Base-by-base conservation (phyloP, 805 yeast species). In the Candida coleopterorum region DNA sequence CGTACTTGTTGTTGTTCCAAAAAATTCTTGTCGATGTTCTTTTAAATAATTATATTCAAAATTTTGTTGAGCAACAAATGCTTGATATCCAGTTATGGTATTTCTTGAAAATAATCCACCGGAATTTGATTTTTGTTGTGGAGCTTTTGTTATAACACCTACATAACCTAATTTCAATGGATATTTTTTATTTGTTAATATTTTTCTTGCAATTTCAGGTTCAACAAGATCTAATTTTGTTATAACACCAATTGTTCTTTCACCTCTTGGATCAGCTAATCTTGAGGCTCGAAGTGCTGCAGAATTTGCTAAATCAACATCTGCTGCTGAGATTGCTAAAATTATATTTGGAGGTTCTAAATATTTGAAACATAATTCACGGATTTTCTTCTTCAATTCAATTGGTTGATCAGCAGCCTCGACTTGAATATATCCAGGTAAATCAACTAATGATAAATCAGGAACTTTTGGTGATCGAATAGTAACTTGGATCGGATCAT, bases 101-200 rank as follows among this genome's bases (percentile, higher is more conserved):
- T 64, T 65, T 43, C 81, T 67, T 14, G 62, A 50, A 58, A 80
- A 80, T 10, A 83, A 52, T 7, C 59, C 52, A 9, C 52, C 47
- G 11, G 45, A 18, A 12, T 41, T 40, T 3, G 52, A 18, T 7
- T 39, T 41, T 0, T 74, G 60, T 14, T 52, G 64, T 6, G 93
- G 95, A 0, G 85, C 74, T 46, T 78, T 84, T 2, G 97, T 85
- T 14, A 94, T 82, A n/a, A 94, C 97, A 39, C 99, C 99, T 15
- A 93, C 97, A 55, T 93, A 93, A 0, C 99, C 99, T 95, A 93
- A 85, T 49, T 75, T 79, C 42, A 93, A 66, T 0, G 98, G 97
- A 52, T 94, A 94, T 50, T 81, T 85, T 45, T 73, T 78, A 59
- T 90, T 90, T 20, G 74, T 71, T 42, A 93, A 64, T 15, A 85